phyloP scores from a whole-genome alignment of 257 asterid species.

The Prunella vulgaris region DNA sequence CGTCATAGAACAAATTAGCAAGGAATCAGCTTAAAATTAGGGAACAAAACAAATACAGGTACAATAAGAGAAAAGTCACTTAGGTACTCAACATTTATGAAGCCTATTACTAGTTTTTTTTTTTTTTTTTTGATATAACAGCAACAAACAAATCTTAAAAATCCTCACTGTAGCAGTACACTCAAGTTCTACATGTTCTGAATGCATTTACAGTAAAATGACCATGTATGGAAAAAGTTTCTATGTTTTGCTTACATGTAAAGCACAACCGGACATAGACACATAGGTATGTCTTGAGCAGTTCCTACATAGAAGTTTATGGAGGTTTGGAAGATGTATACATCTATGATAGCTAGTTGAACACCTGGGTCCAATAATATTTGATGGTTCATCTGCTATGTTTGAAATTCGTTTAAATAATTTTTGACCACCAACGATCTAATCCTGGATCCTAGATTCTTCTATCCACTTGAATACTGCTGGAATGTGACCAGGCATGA shows the following conservation, averaged over 20 bases:
- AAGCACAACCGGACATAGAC: background rate
- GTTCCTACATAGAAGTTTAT: background rate
- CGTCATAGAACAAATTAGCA: slow-evolving; percentile 10
- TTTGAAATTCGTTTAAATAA: background rate
- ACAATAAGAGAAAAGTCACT: background rate
- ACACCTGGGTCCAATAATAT: background rate
- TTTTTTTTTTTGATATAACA: background rate
- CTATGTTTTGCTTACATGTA: background rate
- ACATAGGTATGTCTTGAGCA: background rate
- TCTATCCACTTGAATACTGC: background rate
- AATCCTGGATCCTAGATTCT: background rate
- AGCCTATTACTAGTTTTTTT: background rate
- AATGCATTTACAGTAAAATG: slow-evolving; percentile 7
- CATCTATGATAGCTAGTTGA: background rate
- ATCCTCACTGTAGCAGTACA: background rate
- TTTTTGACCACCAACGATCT: background rate
- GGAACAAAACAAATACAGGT: background rate
- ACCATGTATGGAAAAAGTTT: background rate
- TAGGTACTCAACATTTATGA: background rate
- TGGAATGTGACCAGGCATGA: background rate
- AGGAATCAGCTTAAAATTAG: background rate
- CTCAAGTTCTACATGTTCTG: background rate
- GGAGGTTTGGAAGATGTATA: background rate
- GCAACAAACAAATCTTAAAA: background rate
- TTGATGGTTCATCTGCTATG: background rate